Percentiles rank a stretch among this genome's conserved stretches.
phyloP scores from a whole-genome alignment of 1,139 yeast genomes.

The Hansenula sp. region DNA sequence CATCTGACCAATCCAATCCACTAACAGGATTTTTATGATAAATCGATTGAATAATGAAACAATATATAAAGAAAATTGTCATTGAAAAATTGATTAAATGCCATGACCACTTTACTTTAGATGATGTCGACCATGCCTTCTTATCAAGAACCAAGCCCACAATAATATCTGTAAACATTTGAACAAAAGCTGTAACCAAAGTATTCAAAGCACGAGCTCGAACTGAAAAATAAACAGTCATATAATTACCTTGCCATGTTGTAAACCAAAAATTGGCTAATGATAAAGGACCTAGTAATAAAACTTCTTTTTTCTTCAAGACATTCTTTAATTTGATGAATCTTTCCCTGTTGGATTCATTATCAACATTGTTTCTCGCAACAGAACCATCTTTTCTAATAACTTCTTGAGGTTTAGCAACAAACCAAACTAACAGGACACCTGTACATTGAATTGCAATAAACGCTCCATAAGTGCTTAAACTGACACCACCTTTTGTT shows the following conservation, averaged over 20 bases:
- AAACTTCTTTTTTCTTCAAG: conserved; percentile 1
- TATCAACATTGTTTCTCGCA: conserved; percentile 2
- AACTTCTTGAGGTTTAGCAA: conserved; percentile 20
- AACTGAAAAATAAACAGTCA: conserved; percentile 22
- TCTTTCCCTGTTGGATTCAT: conserved; percentile 1
- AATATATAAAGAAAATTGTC: conserved; percentile 2
- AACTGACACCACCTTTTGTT: conserved; percentile 15
- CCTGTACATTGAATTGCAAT: conserved; percentile 22
- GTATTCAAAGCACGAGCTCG: conserved; percentile 22
- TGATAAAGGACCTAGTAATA: conserved; percentile 1
- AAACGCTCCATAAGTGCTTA: conserved; percentile 21
- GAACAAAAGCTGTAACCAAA: conserved; percentile 17
- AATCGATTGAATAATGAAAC: conserved; percentile 2
- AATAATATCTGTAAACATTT: conserved; percentile 13
- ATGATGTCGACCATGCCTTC: not conserved
- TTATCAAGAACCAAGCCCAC: conserved; percentile 5
- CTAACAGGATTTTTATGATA: conserved; percentile 3
- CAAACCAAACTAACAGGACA: conserved; percentile 12
- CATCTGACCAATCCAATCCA: conserved; percentile 4
- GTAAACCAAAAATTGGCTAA: conserved; percentile 1
- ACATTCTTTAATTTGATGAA: not conserved
- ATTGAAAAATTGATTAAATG: conserved; percentile 2
- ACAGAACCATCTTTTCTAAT: conserved; percentile 16
- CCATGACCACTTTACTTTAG: conserved; percentile 3
- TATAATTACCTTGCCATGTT: conserved; percentile 12